phyloP scores from a whole-genome alignment of 345 rosid species.

The Noccaea bulbosa region DNA sequence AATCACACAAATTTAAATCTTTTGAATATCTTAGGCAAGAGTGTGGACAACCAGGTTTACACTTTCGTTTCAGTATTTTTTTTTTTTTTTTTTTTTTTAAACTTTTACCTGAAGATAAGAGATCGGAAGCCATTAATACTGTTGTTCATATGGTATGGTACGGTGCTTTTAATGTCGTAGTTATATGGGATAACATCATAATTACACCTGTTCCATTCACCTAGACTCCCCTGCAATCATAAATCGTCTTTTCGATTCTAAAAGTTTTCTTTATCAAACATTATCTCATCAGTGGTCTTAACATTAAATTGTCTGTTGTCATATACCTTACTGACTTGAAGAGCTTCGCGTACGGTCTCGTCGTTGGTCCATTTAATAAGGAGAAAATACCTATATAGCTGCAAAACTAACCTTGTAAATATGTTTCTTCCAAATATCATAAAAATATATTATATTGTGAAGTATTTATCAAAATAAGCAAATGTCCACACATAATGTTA shows the following conservation, averaged over 20 bases:
- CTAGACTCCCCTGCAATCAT: slow-evolving; percentile 19
- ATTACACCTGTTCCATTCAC: slow-evolving; percentile 30
- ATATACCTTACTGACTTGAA: slow-evolving; percentile 27
- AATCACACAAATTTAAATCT: neutral
- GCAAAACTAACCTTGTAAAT: slow-evolving; percentile 20
- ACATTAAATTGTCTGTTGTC: too few species aligned
- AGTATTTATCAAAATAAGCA: neutral
- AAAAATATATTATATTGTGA: neutral
- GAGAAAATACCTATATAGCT: slow-evolving; percentile 21
- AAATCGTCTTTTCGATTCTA: neutral
- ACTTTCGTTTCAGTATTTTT: too few species aligned
- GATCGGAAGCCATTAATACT: slow-evolving; percentile 26
- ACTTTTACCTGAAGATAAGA: slow-evolving; percentile 29
- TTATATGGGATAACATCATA: slow-evolving; percentile 1
- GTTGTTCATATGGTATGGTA: slow-evolving; percentile 37
- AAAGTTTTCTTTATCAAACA: neutral
- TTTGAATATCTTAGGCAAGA: neutral
- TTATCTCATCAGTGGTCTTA: neutral
- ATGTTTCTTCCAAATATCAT: neutral
- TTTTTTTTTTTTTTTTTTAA: too few species aligned
- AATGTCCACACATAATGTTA: neutral
- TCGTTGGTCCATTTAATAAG: slow-evolving; percentile 24
- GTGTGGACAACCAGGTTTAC: too few species aligned
- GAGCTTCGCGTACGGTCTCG: slow-evolving; percentile 23
- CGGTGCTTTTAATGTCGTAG: neutral